These are phyloP conservation scores for Russula griseocarnosa DNA, from an alignment of 768 basidiomycete genomes.

Conservation along the genomic window DNA sequence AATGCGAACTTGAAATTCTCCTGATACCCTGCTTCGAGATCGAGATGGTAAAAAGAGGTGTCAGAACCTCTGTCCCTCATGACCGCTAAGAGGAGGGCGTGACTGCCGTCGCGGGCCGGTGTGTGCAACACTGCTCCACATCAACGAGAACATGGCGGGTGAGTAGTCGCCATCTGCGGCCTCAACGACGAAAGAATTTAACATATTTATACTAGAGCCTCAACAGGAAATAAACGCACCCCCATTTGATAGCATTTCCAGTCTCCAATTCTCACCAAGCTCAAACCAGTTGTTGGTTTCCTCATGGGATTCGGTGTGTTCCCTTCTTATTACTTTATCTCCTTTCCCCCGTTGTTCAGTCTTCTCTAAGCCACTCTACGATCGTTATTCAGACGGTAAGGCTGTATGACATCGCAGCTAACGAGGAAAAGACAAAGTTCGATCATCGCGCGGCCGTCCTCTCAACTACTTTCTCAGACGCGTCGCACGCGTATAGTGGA, in stretches of 20 bases:
- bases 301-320: conserved; percentile 80
- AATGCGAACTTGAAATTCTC: no score
- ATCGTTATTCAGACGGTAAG: conserved; percentile 53
- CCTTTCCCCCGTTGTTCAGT: conserved; percentile 32
- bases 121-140: neutral
- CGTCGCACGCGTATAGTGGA: conserved; percentile 71
- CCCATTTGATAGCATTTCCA: conserved; percentile 82
- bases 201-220: neutral
- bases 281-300: conserved; percentile 78
- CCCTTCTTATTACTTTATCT: conserved; percentile 19
- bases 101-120: neutral
- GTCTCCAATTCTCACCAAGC: conserved; percentile 77
- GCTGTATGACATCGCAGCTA: conserved; percentile 50
- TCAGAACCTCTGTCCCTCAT: no score
- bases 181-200: neutral
- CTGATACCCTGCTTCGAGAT: no score
- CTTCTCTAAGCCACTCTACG: conserved; percentile 31
- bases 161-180: neutral
- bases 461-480: conserved; percentile 71
- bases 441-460: conserved; percentile 88
- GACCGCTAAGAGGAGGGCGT: no score
- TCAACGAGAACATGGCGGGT: conserved; percentile 6
- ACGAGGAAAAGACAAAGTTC: conserved; percentile 73
- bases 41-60: no score
- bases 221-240: conserved; percentile 54